Evolutionary conservation across 768 basidiomycete genomes (phyloP).

Genomic region (Trichaptum fuscoviolaceum): DNA sequence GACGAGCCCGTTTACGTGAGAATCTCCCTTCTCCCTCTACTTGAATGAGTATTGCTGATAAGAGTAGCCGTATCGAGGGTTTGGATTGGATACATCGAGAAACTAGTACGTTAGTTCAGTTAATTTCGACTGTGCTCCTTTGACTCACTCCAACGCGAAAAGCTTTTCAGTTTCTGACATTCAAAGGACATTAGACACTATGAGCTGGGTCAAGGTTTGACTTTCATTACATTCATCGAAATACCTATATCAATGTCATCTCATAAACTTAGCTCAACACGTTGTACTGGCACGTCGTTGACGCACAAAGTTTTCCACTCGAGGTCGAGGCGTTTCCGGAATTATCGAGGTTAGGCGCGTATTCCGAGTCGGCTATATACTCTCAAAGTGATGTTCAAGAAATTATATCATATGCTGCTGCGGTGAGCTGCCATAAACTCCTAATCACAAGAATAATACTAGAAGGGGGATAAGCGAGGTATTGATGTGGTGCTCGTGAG

Average conservation of each 20-base stretch:
- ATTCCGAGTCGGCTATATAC: conserved; percentile 30
- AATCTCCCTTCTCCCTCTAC: conserved; percentile 6
- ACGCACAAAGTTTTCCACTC: conserved; percentile 49
- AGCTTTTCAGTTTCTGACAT: conserved; percentile 60
- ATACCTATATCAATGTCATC: neutral
- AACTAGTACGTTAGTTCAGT: conserved; percentile 29
- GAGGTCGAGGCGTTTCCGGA: conserved; percentile 32
- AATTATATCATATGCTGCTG: conserved; percentile 40
- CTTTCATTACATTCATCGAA: neutral
- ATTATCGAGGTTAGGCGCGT: conserved; percentile 39
- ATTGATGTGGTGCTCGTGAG: conserved; percentile 39
- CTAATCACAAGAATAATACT: conserved; percentile 6
- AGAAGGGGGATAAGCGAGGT: conserved; percentile 31
- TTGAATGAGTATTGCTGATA: neutral
- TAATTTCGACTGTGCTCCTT: neutral
- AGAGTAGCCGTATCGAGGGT: conserved; percentile 33
- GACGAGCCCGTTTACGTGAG: conserved; percentile 46
- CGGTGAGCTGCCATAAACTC: conserved; percentile 24
- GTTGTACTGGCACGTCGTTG: conserved; percentile 45
- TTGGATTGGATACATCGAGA: conserved; percentile 42
- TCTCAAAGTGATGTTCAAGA: conserved; percentile 30
- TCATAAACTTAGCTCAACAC: conserved; percentile 36
- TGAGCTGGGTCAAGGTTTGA: conserved; percentile 63
- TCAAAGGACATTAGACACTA: conserved; percentile 64
- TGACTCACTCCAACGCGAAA: neutral